Conservation (phyloP, 1,284 basidiomycete genomes). For the Leccinum subrobustum region DNA sequence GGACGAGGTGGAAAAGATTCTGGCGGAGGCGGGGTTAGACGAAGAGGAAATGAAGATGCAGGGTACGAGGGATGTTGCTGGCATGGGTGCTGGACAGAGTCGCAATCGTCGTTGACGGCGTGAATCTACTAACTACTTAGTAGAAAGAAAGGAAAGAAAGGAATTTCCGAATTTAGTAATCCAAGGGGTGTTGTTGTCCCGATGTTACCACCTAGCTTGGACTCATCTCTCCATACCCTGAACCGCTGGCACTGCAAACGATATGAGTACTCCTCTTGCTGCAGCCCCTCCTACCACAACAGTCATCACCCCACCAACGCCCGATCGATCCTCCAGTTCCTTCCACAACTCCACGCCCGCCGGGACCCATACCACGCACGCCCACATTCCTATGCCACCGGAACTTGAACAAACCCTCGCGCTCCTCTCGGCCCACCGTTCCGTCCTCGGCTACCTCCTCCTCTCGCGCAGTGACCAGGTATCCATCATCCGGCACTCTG, state of each 20-base stretch:
- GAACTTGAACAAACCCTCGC: constrained; percentile 78
- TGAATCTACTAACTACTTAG: too few species aligned
- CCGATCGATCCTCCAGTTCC: not conserved
- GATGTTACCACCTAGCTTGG: not conserved
- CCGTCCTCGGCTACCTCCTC: constrained; percentile 86
- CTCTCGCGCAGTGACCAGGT: constrained; percentile 66
- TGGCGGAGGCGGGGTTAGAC: constrained; percentile 85
- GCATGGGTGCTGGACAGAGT: constrained; percentile 36
- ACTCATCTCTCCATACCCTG: not conserved
- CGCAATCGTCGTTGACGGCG: constrained; percentile 46
- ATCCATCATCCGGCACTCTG: constrained; percentile 78
- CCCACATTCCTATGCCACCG: constrained; percentile 47
- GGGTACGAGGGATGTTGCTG: constrained; percentile 32
- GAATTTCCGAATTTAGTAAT: constrained; percentile 1
- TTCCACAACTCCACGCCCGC: constrained; percentile 5
- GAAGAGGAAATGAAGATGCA: constrained; percentile 68
- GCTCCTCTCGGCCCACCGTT: constrained; percentile 75
- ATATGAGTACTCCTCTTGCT: not conserved
- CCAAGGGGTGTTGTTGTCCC: not conserved
- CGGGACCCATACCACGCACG: constrained; percentile 11
- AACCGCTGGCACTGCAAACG: not conserved
- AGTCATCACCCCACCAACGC: not conserved
- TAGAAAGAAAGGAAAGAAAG: too few species aligned
- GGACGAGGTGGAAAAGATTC: constrained; percentile 80
- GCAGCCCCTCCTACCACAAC: not conserved